phyloP scores from a whole-genome alignment of 495 filamentous ascomycete genomes.

The Talaromyces thailandensis region DNA sequence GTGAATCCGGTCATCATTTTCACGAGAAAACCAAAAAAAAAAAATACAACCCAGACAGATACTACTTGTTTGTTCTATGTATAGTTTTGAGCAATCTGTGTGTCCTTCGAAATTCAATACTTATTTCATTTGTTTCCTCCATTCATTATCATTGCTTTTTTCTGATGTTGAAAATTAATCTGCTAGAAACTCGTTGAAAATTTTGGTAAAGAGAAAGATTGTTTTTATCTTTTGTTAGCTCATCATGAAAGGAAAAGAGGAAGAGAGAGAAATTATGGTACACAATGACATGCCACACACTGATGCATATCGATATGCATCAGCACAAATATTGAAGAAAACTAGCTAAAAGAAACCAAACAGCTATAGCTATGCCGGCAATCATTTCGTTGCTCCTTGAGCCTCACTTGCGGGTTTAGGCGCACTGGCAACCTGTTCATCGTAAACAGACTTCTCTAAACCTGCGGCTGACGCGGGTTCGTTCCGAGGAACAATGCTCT shows the following conservation, averaged over 20 bases:
- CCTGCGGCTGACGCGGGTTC: slow-evolving; percentile 42
- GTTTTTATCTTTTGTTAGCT: neutral
- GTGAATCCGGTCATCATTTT: neutral
- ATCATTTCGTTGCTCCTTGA: slow-evolving; percentile 52
- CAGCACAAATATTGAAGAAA: neutral
- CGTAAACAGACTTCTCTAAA: slow-evolving; percentile 51
- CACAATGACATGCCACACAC: neutral
- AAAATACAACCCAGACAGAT: neutral
- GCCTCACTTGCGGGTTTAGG: slow-evolving; percentile 70
- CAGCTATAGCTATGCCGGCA: neutral
- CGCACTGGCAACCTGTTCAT: slow-evolving; percentile 41
- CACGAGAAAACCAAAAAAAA: neutral
- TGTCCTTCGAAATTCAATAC: neutral
- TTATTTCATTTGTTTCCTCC: slow-evolving; percentile 3
- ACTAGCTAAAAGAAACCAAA: neutral
- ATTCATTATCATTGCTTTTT: neutral
- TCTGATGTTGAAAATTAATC: neutral
- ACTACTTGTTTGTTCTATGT: slow-evolving; percentile 3
- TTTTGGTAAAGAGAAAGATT: neutral
- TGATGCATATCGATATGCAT: neutral
- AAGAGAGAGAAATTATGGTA: neutral
- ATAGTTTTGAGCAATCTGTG: slow-evolving; percentile 8
- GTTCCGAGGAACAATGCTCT: slow-evolving; percentile 33
- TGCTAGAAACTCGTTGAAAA: neutral
- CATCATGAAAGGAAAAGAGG: neutral